phyloP scores from a whole-genome alignment of 179 eudicot genomes.

The Silene noctiflora region DNA sequence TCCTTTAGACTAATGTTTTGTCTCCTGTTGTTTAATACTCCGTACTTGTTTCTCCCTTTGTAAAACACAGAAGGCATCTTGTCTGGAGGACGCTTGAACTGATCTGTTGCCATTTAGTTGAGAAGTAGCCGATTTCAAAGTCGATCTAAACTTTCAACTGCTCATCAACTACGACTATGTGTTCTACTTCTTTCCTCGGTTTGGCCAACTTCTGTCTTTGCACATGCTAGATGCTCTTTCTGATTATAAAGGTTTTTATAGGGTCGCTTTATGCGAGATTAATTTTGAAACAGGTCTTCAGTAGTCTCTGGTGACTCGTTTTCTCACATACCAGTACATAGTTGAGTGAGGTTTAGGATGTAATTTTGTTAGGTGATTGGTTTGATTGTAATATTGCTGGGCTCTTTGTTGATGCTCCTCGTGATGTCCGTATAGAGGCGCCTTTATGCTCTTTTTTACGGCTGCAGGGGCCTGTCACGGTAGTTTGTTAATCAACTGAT shows the following conservation, averaged over 20 bases:
- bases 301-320: constrained; percentile 6
- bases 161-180: neutral
- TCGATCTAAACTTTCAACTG: neutral
- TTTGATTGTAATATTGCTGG: no score
- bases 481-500: no score
- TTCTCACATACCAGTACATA: constrained; percentile 23
- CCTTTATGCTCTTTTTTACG: no score
- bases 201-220: neutral
- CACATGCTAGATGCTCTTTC: neutral
- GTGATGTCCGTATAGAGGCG: no score
- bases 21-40: neutral
- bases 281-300: constrained; percentile 6
- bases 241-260: neutral
- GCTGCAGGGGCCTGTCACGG: no score
- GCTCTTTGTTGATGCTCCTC: no score
- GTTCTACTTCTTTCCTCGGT: neutral
- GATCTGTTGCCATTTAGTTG: neutral
- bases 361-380: neutral
- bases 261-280: constrained; percentile 4
- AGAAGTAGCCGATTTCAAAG: neutral
- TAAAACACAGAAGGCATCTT: neutral
- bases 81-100: constrained; percentile 16
- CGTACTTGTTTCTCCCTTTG: neutral
- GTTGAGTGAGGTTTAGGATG: constrained; percentile 15
- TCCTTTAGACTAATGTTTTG: neutral